Conservation (phyloP, 805 yeast genomes). For the Groenewaldozyma salmanticensis region DNA sequence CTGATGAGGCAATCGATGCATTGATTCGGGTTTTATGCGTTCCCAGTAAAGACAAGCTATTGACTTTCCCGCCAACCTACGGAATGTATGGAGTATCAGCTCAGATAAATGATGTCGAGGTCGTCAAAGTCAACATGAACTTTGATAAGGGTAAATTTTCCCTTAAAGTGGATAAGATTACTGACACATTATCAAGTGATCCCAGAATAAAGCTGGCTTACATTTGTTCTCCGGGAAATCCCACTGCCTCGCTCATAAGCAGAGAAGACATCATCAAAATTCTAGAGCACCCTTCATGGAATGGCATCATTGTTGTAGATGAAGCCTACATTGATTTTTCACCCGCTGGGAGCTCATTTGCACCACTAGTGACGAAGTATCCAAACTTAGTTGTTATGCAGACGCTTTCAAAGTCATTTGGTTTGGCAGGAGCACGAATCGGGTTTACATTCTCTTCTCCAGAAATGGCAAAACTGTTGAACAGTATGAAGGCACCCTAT, state of each 20-base stretch:
- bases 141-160: conserved; percentile 43
- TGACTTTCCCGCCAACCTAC: conserved; percentile 91
- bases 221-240: conserved; percentile 94
- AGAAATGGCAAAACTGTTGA: conserved; percentile 56
- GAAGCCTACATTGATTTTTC: conserved; percentile 94
- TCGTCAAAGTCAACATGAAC: conserved; percentile 65
- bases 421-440: conserved; percentile 87
- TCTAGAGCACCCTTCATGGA: conserved; percentile 42
- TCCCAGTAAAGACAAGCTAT: conserved; percentile 74
- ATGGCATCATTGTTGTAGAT: conserved; percentile 77
- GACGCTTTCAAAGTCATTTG: conserved; percentile 90
- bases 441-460: conserved; percentile 67
- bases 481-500: conserved; percentile 93
- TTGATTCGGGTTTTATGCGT: conserved; percentile 72
- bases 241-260: conserved; percentile 65
- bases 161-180: conserved; percentile 47
- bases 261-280: conserved; percentile 40
- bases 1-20: conserved; percentile 91
- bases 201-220: conserved; percentile 62
- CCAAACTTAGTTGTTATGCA: conserved; percentile 84
- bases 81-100: conserved; percentile 96
- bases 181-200: conserved; percentile 45
- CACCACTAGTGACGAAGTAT: conserved; percentile 70
- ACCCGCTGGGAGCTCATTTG: conserved; percentile 53
- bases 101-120: conserved; percentile 74